Evolutionary conservation across 441 rosid species (phyloP).

Genomic region (Populus hybrid): DNA sequence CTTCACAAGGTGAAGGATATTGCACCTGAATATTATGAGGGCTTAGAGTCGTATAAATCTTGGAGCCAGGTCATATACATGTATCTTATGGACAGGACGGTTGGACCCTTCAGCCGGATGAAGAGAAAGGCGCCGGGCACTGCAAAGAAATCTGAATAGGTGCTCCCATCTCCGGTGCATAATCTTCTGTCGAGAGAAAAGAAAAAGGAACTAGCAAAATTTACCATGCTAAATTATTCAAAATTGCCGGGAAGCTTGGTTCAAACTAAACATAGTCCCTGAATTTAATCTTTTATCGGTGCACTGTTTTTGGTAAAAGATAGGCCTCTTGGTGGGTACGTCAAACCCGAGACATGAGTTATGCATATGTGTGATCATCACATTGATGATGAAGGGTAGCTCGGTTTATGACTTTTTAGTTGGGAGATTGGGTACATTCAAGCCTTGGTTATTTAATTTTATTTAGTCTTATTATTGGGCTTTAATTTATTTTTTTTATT

Average conservation of each 20-base stretch:
- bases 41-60: slow-evolving; percentile 53
- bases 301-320: neutral
- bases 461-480: no score
- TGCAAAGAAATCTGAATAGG: slow-evolving; percentile 50
- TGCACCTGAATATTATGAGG: slow-evolving; percentile 75
- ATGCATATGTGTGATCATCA: neutral
- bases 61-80: slow-evolving; percentile 85
- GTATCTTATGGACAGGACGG: slow-evolving; percentile 57
- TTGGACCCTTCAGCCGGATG: slow-evolving; percentile 84
- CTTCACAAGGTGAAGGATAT: slow-evolving; percentile 79
- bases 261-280: no score
- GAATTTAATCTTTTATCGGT: no score
- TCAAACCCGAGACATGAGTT: neutral
- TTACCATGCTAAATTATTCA: neutral
- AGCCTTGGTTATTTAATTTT: neutral
- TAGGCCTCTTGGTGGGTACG: neutral
- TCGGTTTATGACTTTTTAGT: neutral
- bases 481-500: no score
- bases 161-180: neutral
- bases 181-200: neutral
- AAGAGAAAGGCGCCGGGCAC: slow-evolving; percentile 49
- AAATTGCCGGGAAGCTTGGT: neutral
- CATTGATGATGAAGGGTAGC: neutral
- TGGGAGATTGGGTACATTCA: neutral
- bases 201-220: neutral